These are phyloP conservation scores for Centrapalus pauciflorus DNA, from an alignment of 129 eudicot species.

Conservation along the genomic window DNA sequence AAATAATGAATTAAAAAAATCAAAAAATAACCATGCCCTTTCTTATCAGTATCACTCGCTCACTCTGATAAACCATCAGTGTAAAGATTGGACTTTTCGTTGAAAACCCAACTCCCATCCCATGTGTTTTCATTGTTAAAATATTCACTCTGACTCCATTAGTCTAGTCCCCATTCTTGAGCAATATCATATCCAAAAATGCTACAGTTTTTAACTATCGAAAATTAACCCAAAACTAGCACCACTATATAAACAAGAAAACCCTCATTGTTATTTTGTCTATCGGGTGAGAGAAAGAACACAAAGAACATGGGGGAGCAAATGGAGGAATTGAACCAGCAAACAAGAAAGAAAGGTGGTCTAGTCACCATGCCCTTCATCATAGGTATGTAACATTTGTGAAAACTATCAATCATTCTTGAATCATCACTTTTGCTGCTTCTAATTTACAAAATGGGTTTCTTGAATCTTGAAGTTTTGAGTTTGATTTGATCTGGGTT, in stretches of 20 bases:
- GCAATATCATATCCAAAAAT: slow-evolving; percentile 26
- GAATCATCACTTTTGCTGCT: not conserved
- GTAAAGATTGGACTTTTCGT: slow-evolving; percentile 34
- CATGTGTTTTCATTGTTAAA: slow-evolving; percentile 29
- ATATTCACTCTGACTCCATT: slow-evolving; percentile 28
- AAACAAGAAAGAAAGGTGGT: slow-evolving; percentile 57
- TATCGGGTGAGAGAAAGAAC: slow-evolving; percentile 12
- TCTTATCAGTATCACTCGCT: slow-evolving; percentile 38
- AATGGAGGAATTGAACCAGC: slow-evolving; percentile 26
- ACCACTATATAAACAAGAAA: slow-evolving; percentile 27
- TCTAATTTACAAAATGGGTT: slow-evolving; percentile 1
- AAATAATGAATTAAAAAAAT: not conserved
- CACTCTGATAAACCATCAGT: slow-evolving; percentile 26
- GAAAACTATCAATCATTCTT: not conserved
- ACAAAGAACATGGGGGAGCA: slow-evolving; percentile 28
- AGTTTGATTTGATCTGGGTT: slow-evolving; percentile 6
- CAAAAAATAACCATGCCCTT: slow-evolving; percentile 6
- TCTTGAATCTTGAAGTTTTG: slow-evolving; percentile 17
- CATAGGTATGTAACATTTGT: slow-evolving; percentile 45
- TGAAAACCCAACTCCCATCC: slow-evolving; percentile 35
- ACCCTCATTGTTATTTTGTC: slow-evolving; percentile 20
- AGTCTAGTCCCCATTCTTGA: slow-evolving; percentile 8
- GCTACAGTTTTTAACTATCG: slow-evolving; percentile 7
- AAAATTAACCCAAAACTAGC: slow-evolving; percentile 24
- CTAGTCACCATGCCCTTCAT: slow-evolving; percentile 86